Base-by-base conservation (phyloP, 345 rosid species). In the Populus ilicifolia region DNA sequence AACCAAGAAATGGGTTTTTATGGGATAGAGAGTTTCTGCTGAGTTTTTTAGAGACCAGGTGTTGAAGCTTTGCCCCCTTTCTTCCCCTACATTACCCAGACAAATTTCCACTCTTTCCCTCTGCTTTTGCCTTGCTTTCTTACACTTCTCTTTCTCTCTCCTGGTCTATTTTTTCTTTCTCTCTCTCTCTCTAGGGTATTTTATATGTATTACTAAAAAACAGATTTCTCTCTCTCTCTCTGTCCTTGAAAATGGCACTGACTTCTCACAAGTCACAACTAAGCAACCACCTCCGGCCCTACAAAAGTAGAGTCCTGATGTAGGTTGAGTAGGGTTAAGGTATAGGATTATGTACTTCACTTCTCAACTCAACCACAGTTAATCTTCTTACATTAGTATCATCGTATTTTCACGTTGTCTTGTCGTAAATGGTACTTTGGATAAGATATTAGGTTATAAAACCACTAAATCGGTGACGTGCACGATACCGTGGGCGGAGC, bases 1-100 rank as follows among this genome's bases (percentile, higher is more conserved):
- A 59, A 59, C 10, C 46, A 29, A 38, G 21, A 67, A 11, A 23
- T 5, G 75, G 67, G 41, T 48, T 70, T 75, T 25, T 52, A 52
- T 18, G 21, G 25, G 78, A 67, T 54, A n/a, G 16, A 65, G 67
- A 5, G 46, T 59, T 23, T 59, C 23, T 59, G 64, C 64, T 59
- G 25, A 23, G 29, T 59, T 23, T n/a, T 59, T 23, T 9, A 75
- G 74, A 74, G 83, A 81, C 83, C 70, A 79, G 75, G 80, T 73
- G 86, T 79, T 69, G 82, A 80, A 78, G 71, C 80, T 76, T 78
- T 88, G 85, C 70, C 83, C 85, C 87, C 87, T 63, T 44, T 73
- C 83, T 83, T 74, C 80, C 86, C 86, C 89, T 67, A 83, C 88
- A 84, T 48, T 44, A 29, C 70, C 85, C 85, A 83, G 84, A 86